These are phyloP conservation scores for Pseudogymnoascus sp. DNA, from an alignment of 2,329 filamentous ascomycete species.

Conservation along the genomic window DNA sequence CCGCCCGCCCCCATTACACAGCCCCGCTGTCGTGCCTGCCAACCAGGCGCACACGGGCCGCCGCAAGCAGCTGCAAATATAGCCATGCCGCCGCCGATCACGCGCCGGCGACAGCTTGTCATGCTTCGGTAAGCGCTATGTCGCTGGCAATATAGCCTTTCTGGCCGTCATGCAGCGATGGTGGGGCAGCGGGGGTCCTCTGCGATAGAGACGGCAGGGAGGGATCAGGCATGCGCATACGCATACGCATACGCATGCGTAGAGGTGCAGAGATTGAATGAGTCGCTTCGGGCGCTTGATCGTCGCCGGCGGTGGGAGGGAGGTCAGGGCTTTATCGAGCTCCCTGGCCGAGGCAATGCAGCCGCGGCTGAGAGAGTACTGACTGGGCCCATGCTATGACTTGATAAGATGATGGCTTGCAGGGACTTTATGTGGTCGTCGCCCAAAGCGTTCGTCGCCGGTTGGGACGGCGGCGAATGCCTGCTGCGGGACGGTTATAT, in stretches of 20 bases:
- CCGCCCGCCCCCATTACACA: background rate
- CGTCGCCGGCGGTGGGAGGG: background rate
- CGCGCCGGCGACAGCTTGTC: background rate
- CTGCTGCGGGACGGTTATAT: slow-evolving; percentile 1
- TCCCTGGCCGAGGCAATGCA: background rate
- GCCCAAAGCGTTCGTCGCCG: background rate
- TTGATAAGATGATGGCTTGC: background rate
- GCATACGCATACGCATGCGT: background rate
- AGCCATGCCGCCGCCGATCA: background rate
- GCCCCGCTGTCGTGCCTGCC: background rate
- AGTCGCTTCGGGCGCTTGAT: background rate
- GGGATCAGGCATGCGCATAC: background rate
- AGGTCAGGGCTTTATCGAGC: background rate
- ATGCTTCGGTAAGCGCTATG: slow-evolving; percentile 3
- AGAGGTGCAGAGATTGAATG: background rate
- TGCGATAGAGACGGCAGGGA: background rate
- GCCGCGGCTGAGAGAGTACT: background rate
- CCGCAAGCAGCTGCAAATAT: background rate
- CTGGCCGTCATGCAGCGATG: background rate
- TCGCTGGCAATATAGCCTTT: background rate
- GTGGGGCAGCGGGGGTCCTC: background rate
- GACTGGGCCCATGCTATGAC: background rate
- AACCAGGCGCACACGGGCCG: background rate
- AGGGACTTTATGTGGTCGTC: background rate
- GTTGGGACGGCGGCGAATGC: background rate